Base-by-base conservation (phyloP, 2,329 filamentous ascomycete genomes). In the Aspergillus latus region DNA sequence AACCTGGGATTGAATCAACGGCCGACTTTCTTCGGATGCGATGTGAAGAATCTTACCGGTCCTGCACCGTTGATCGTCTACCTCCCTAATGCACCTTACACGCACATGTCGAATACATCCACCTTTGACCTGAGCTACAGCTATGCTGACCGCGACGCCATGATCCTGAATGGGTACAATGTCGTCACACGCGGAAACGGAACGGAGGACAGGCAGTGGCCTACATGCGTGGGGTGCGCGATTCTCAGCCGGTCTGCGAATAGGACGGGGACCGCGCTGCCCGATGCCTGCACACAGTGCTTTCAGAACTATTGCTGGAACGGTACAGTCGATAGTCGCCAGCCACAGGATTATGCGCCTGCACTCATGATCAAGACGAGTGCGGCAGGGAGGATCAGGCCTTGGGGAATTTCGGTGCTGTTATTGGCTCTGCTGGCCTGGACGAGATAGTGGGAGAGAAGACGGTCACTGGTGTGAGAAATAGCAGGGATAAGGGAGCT, bases 261-360 rank as follows among this genome's bases (percentile, higher is more conserved):
- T 55, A 82, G 90, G 53, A 92, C 89, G 0, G 78, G 80, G 26
- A 87, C 87, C 0, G 58, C 76, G 0, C 80, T 91, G 1, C 92
- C 92, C 0, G 78, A 80, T 0, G 83, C 82, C 4, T 97, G 93
- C 76, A 77, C 73, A 37, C 64, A 80, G 53, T 97, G 92, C 76
- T 96, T 96, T 72, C 61, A 78, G 15, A 73, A 78, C 26, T 96
- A 96, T 76, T 97, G 92, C 81, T 97, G 93, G 92, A 84, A 96
- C 71, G 93, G 93, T 26, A 88, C 82, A 1, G 58, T 73, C 1
- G 72, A 80, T 44, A 68, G 59, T 21, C 21, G 21, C 21, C 21
- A 21, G 21, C 21, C 21, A 21, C 21, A 21, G 21, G 21, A 21
- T 21, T 21, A 21, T 21, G 21, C 21, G 21, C 21, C 21, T 21